phyloP scores from a whole-genome alignment of 2,329 filamentous ascomycete species.

The Cercospora berteroae region DNA sequence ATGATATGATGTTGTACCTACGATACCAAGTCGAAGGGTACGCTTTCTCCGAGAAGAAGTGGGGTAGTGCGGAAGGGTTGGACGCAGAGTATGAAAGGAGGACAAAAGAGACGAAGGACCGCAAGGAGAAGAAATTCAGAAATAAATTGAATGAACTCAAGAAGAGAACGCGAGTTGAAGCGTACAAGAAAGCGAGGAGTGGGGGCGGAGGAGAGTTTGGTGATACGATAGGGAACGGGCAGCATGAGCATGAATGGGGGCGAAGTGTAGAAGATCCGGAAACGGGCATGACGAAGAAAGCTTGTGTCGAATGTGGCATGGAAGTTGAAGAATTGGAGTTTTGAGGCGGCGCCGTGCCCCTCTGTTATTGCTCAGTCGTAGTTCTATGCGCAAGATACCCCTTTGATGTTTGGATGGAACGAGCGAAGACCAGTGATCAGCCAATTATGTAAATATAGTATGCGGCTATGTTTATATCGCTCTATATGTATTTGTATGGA shows the following conservation, averaged over 20 bases:
- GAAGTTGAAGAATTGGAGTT: constrained; percentile 66
- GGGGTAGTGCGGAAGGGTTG: constrained; percentile 80
- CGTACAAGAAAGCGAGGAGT: constrained; percentile 70
- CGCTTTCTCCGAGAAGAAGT: constrained; percentile 77
- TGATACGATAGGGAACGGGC: constrained; percentile 65
- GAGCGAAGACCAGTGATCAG: background rate
- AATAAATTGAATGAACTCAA: constrained; percentile 86
- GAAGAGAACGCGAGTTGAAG: constrained; percentile 87
- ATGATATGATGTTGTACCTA: constrained; percentile 97
- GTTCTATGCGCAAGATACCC: background rate
- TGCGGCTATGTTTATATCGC: background rate
- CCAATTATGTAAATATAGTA: background rate
- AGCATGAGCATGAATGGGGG: constrained; percentile 87
- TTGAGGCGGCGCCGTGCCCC: constrained; percentile 33
- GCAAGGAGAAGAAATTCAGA: constrained; percentile 90
- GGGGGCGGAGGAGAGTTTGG: constrained; percentile 64
- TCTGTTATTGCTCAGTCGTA: background rate
- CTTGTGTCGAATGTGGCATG: constrained; percentile 64
- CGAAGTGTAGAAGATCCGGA: constrained; percentile 57
- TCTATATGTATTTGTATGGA: constrained; percentile 88
- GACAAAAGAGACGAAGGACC: constrained; percentile 73
- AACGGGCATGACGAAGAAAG: constrained; percentile 77
- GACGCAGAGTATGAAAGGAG: constrained; percentile 85
- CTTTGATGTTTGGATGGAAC: background rate
- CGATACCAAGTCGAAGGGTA: constrained; percentile 94